Evolutionary conservation across 495 filamentous ascomycete genomes (phyloP).

Genomic region (Trichoderma virens): DNA sequence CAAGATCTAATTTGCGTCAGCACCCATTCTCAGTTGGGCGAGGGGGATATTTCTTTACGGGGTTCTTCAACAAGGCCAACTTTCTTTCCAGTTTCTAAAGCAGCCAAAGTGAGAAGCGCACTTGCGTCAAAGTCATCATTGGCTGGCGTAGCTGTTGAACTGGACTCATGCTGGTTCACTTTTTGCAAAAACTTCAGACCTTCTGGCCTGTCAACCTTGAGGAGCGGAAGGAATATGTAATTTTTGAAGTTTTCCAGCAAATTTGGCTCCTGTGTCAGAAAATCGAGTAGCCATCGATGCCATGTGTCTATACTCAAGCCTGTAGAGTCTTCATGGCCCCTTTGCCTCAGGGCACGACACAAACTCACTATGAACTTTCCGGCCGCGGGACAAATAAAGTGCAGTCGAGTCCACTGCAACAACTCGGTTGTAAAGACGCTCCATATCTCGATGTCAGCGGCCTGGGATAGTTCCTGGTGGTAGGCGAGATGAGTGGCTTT

Average conservation of each 20-base stretch:
- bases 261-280: slow-evolving; percentile 40
- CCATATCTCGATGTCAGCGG: slow-evolving; percentile 26
- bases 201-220: slow-evolving; percentile 47
- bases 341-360: slow-evolving; percentile 32
- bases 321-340: slow-evolving; percentile 24
- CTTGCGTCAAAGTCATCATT: slow-evolving; percentile 17
- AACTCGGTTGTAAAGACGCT: slow-evolving; percentile 37
- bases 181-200: slow-evolving; percentile 50
- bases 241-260: slow-evolving; percentile 57
- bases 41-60: slow-evolving; percentile 39
- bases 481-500: slow-evolving; percentile 26
- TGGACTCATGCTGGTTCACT: slow-evolving; percentile 17
- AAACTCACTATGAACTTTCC: slow-evolving; percentile 57
- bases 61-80: slow-evolving; percentile 66
- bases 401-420: slow-evolving; percentile 53
- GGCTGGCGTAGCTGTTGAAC: neutral
- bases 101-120: slow-evolving; percentile 50
- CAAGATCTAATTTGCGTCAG: slow-evolving; percentile 14
- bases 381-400: slow-evolving; percentile 55
- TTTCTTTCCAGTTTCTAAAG: slow-evolving; percentile 73
- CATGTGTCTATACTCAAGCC: slow-evolving; percentile 35
- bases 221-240: slow-evolving; percentile 66
- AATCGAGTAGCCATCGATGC: slow-evolving; percentile 41
- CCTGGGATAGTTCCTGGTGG: slow-evolving; percentile 18
- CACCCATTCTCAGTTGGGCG: neutral